These are phyloP conservation scores for Aspergillus fischeri DNA, from an alignment of 2,329 filamentous ascomycete species.

Conservation along the genomic window DNA sequence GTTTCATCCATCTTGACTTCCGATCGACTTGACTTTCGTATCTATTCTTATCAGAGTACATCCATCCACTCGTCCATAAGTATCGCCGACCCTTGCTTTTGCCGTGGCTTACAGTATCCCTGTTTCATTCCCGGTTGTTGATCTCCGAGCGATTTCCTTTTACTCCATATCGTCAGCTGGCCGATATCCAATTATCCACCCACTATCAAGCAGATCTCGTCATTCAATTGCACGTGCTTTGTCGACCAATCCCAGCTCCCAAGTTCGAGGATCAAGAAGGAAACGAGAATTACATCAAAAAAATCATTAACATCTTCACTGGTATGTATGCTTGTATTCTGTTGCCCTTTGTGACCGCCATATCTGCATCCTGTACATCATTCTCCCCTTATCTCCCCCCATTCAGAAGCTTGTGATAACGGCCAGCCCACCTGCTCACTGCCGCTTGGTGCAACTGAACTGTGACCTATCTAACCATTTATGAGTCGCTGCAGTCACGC, in stretches of 20 bases:
- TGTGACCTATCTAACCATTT: slow-evolving; percentile 17
- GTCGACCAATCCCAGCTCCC: background rate
- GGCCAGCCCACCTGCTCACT: slow-evolving; percentile 4
- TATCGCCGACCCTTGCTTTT: background rate
- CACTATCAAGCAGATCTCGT: slow-evolving; percentile 10
- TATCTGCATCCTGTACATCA: slow-evolving; percentile 2
- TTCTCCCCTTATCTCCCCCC: slow-evolving; percentile 24
- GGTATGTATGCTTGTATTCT: slow-evolving; percentile 2
- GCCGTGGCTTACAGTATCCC: slow-evolving; percentile 4
- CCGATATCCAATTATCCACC: slow-evolving; percentile 3
- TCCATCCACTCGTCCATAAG: background rate
- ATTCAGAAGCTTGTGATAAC: slow-evolving; percentile 21
- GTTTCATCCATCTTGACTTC: background rate
- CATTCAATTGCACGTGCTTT: slow-evolving; percentile 7
- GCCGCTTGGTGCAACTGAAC: slow-evolving; percentile 9
- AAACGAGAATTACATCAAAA: background rate
- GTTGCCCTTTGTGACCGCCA: background rate
- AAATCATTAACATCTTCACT: background rate
- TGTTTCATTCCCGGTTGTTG: slow-evolving; percentile 4
- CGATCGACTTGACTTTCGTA: background rate
- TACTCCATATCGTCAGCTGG: slow-evolving; percentile 7
- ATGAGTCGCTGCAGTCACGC: slow-evolving; percentile 14
- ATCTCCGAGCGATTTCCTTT: slow-evolving; percentile 15
- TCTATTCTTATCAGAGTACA: slow-evolving; percentile 11
- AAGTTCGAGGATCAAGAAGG: background rate